Conservation (phyloP, 768 basidiomycete species). For the Sarcodon aspratus region DNA sequence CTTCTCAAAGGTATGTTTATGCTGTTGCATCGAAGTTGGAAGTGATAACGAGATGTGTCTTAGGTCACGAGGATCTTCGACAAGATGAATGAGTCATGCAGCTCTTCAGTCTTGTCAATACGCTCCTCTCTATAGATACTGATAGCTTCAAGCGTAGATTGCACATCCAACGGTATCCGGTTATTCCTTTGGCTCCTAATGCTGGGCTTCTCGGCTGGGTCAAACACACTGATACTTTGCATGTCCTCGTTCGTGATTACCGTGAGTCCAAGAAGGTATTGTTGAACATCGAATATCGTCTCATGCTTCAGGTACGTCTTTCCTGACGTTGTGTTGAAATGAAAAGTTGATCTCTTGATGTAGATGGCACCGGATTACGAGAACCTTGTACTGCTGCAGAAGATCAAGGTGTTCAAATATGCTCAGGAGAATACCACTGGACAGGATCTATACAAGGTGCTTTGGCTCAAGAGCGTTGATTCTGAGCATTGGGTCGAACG, state of each 20-base stretch:
- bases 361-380: too few species aligned
- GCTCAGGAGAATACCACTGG: conserved; percentile 97
- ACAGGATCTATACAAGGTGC: too few species aligned
- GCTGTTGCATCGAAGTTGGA: conserved; percentile 21
- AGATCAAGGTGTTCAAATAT: conserved; percentile 98
- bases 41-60: not conserved
- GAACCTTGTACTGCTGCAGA: conserved; percentile 85
- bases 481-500: conserved; percentile 98
- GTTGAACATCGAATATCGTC: too few species aligned
- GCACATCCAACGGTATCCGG: too few species aligned
- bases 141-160: too few species aligned
- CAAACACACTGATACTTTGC: conserved; percentile 91
- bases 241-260: too few species aligned
- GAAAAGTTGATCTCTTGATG: too few species aligned
- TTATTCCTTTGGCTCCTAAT: conserved; percentile 92
- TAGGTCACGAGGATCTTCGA: conserved; percentile 96
- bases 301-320: too few species aligned
- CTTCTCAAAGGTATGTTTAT: conserved; percentile 90
- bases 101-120: too few species aligned
- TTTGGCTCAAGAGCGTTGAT: conserved; percentile 92
- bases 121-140: too few species aligned
- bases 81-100: conserved; percentile 99
- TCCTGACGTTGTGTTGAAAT: too few species aligned
- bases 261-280: too few species aligned
- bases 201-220: conserved; percentile 96